Evolutionary conservation across 371 early-diverging fungal genomes (phyloP).

Genomic region (Rhizopus arrhizus): DNA sequence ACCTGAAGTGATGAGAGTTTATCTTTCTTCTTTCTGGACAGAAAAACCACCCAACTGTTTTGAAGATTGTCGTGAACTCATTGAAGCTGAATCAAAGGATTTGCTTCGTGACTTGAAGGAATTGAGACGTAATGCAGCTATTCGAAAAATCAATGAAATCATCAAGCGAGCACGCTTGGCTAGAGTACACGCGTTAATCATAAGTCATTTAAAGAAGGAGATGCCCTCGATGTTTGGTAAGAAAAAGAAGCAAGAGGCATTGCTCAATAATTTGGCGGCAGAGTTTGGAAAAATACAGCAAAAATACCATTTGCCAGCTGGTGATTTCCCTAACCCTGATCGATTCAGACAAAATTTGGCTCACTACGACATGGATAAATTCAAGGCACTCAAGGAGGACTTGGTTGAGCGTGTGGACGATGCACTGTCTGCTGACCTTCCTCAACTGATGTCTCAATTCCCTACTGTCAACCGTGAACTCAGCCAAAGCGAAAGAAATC

Average conservation of each 20-base stretch:
- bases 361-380: conserved; percentile 70
- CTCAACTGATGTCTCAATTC: conserved; percentile 67
- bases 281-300: conserved; percentile 73
- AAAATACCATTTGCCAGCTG: conserved; percentile 59
- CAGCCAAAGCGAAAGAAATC: conserved; percentile 52
- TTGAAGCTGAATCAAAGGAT: conserved; percentile 79
- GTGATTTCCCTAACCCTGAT: conserved; percentile 68
- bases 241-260: conserved; percentile 65
- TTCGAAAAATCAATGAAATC: conserved; percentile 89
- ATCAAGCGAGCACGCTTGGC: conserved; percentile 87
- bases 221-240: conserved; percentile 89
- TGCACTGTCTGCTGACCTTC: conserved; percentile 47
- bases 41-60: conserved; percentile 71
- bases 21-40: conserved; percentile 82
- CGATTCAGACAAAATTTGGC: conserved; percentile 58
- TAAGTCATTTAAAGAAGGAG: conserved; percentile 79
- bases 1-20: conserved; percentile 90
- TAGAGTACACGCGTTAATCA: conserved; percentile 82
- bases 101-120: conserved; percentile 73
- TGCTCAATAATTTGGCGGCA: conserved; percentile 62
- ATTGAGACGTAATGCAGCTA: conserved; percentile 81
- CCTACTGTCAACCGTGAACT: conserved; percentile 58
- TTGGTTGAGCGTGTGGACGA: conserved; percentile 61
- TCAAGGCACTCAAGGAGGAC: conserved; percentile 66
- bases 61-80: conserved; percentile 72